Base-by-base conservation (phyloP, 306 rosid species). In the Albizia julibrissin region DNA sequence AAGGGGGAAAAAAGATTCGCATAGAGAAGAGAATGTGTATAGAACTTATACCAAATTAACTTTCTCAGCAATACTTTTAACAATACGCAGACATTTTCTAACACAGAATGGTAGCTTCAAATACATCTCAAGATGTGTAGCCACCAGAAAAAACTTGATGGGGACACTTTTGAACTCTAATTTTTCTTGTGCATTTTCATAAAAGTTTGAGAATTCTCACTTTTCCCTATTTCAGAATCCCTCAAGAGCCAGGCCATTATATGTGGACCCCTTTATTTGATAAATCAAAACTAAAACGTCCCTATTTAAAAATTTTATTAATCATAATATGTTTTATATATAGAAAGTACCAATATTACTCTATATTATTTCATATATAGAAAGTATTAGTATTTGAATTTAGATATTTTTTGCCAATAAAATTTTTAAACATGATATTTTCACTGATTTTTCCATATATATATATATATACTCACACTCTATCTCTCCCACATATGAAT, bases 1-100 rank as follows among this genome's bases (percentile, higher is more conserved):
- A 81, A 15, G 18, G 0, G 75, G n/a, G 14, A 64, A 29, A 66
- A 76, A 12, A 54, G 73, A 82, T 77, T 77, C 81, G 42, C 31
- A 33, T 3, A 11, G 14, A 29, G 39, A 10, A 58, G 29, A 19
- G n/a, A 21, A 58, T 56, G 47, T 15, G 58, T 4, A 40, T 75
- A 69, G 77, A 65, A 50, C 27, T 75, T 7, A 27, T 66, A 18
- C 47, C 75, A 77, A 56, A 50, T 8, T n/a, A 56, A 71, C 58
- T 71, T 69, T 69, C 58, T 71, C 75, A 11, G 5, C 50, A 68
- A 10, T 37, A 52, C 3, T 52, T 6, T 19, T 0, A 37, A 68
- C 49, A 52, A 15, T 50, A 6, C 52, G 12, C 49, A 33, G 34
- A 19, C 33, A 10, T 76, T 77, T 77, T 56, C 81, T 33, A 58